Percentiles rank a stretch among this genome's conserved stretches.
Evolutionary conservation across 2,329 filamentous ascomycete genomes (phyloP).

Genomic region (Xylaria sp.): DNA sequence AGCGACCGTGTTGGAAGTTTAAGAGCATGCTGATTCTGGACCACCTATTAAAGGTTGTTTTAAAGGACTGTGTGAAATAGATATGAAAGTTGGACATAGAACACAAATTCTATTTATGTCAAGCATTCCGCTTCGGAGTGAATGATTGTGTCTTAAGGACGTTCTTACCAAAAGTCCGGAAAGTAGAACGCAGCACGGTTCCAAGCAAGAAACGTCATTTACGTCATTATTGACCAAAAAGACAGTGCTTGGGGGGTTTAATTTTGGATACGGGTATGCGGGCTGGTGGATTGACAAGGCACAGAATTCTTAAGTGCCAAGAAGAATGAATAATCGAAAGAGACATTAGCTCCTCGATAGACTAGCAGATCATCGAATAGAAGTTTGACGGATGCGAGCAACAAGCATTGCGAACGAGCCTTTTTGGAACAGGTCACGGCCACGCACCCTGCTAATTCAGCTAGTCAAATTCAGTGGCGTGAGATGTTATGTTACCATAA

Average conservation of each 20-base stretch:
- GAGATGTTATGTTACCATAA: background rate
- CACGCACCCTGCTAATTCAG: background rate
- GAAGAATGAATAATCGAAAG: background rate
- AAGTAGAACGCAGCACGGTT: too few relatives aligned
- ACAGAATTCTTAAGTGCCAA: background rate
- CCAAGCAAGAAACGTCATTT: background rate
- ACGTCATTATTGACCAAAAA: background rate
- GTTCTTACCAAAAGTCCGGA: background rate
- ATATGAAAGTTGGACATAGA: background rate
- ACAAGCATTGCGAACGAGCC: background rate
- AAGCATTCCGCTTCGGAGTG: background rate
- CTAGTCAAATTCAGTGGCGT: background rate
- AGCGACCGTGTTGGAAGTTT: background rate
- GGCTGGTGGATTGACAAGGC: background rate
- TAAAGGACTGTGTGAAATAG: background rate
- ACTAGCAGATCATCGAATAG: background rate
- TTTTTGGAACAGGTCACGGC: background rate
- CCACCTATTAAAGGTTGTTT: background rate
- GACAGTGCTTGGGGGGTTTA: background rate
- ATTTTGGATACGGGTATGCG: background rate
- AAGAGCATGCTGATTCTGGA: background rate
- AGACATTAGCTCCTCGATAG: background rate
- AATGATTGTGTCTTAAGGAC: background rate
- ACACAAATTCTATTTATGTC: background rate
- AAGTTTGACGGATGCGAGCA: background rate